Evolutionary conservation across 208 protist genomes (phyloP).

Genomic region (Trypanosoma theileri): DNA sequence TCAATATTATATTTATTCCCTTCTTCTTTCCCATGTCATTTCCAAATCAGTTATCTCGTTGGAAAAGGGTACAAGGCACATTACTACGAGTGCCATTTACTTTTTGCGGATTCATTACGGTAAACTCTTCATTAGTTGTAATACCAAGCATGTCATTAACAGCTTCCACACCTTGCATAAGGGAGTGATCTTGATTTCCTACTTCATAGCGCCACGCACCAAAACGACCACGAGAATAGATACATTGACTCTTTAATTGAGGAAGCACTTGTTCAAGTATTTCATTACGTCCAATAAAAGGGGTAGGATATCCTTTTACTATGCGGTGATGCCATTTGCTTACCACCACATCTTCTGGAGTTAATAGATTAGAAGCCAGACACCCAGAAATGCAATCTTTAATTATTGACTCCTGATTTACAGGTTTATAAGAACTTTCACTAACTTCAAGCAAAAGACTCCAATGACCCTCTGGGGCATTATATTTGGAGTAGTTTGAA

Average conservation of each 20-base stretch:
- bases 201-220: constrained; percentile 77
- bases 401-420: constrained; percentile 39
- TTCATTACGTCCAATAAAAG: constrained; percentile 61
- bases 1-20: neutral
- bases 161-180: constrained; percentile 76
- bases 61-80: constrained; percentile 32
- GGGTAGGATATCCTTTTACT: constrained; percentile 71
- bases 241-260: constrained; percentile 36
- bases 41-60: neutral
- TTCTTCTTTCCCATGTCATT: neutral
- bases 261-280: constrained; percentile 43
- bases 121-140: constrained; percentile 24
- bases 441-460: constrained; percentile 75
- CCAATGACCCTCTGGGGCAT: constrained; percentile 64
- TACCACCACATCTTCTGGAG: constrained; percentile 44
- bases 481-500: constrained; percentile 64
- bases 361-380: constrained; percentile 35
- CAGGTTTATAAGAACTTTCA: constrained; percentile 31
- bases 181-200: constrained; percentile 66
- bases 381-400: constrained; percentile 56
- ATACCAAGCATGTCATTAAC: constrained; percentile 34
- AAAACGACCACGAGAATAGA: constrained; percentile 70
- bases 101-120: constrained; percentile 26
- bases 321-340: constrained; percentile 55
- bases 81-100: constrained; percentile 42